phyloP scores from a whole-genome alignment of 257 asterid genomes.

The Salvia splendens region DNA sequence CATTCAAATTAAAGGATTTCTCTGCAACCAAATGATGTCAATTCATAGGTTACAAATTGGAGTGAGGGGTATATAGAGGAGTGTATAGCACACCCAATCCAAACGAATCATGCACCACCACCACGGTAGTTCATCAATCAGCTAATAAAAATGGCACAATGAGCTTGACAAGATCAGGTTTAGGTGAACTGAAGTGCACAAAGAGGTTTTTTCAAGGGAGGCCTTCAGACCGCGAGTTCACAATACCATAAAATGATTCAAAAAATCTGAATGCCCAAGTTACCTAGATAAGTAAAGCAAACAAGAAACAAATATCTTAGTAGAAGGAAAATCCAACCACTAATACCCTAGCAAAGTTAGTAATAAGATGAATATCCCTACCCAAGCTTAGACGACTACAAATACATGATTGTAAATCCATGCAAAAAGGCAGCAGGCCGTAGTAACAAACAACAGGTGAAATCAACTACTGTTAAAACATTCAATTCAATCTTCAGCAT shows the following conservation, averaged over 20 bases:
- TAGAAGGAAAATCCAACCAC: not conserved
- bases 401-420: not conserved
- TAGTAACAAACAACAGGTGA: not conserved
- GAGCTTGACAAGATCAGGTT: conserved; percentile 11
- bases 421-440: not conserved
- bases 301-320: not conserved
- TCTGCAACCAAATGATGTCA: conserved; percentile 5
- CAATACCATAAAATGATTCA: not conserved
- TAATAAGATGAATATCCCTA: not conserved
- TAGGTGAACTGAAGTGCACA: conserved; percentile 5
- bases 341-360: not conserved
- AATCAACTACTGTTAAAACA: not conserved
- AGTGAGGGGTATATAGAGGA: not conserved
- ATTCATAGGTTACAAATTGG: not conserved
- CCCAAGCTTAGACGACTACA: not conserved
- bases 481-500: not conserved
- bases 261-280: not conserved
- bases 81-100: conserved; percentile 18
- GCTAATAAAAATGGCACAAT: not conserved
- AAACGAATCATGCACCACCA: conserved; percentile 5
- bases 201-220: not conserved
- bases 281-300: not conserved
- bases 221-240: not conserved
- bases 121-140: not conserved
- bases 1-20: conserved; percentile 4